Base-by-base conservation (phyloP, 202 grass and related monocot species). In the Dendrocalamus latiflorus region DNA sequence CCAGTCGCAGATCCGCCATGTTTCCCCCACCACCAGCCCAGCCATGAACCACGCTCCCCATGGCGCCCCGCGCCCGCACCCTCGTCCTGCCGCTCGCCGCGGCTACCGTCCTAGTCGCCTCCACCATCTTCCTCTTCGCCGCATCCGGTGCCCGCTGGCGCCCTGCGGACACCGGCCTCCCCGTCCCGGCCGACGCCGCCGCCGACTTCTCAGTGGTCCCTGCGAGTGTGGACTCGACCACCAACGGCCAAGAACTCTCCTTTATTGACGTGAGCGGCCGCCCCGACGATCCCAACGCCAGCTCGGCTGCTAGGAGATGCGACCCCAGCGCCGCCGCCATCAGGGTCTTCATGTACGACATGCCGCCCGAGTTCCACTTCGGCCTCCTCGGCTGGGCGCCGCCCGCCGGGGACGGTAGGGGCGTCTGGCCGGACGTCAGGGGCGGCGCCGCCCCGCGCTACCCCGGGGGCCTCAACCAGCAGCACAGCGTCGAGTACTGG, bases 401-500 rank as follows among this genome's bases (percentile, higher is more conserved):
- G n/a, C n/a, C n/a, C n/a, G n/a, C n/a, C n/a, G n/a, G n/a, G n/a
- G n/a, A n/a, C n/a, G n/a, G n/a, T n/a, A n/a, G n/a, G n/a, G n/a
- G n/a, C n/a, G 78, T 97, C 12, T 98, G 95, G 93, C 95, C 95
- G 26, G 73, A 91, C 68, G 69, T 89, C 22, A 38, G 49, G 0
- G 7, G 4, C 17, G 62, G 14, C 66, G 74, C 82, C 68, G 69
- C 89, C 6, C 89, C 91, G 8, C 65, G 66, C 47, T 98, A 95
- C 85, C 92, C 95, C 6, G 95, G 93, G 0, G 93, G 92, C 6
- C 90, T 98, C 75, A 95, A 98, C 86, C 92, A 91, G 81, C 95
- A 98, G 75, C 95, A 98, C 82, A 95, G 90, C 77, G 87, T 98
- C 74, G 95, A 90, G 76, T 98, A 93, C 81, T 98, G 95, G 95